Base-by-base conservation (phyloP, 257 asterid genomes). In the Przewalskia tangutica region DNA sequence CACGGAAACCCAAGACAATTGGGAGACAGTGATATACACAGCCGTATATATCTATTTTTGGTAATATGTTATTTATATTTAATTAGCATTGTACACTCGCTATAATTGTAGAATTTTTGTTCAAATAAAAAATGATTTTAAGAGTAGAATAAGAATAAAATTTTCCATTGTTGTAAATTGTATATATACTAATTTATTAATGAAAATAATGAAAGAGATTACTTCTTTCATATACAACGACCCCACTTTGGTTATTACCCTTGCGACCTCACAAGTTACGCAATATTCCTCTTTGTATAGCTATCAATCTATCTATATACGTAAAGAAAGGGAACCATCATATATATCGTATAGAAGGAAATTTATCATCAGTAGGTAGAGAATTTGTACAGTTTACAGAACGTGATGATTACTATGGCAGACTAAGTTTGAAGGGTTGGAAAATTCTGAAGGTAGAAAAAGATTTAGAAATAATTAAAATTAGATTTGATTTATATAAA, bases 381-480 rank as follows among this genome's bases (percentile, higher is more conserved):
- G 38, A 38, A 17, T 38, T 60, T 50, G 84, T 75, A 75, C 62
- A 23, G 79, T 48, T 75, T 70, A 81, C 83, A 82, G 77, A 80
- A 56, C 23, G 73, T 84, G 84, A 90, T 91, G 89, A 87, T 92
- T 88, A 81, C 80, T 62, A 46, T 84, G 76, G 82, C 85, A 68
- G 85, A 87, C 89, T 83, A 83, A 32, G 70, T 44, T 60, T 53
- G 51, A 54, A 40, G 18, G 80, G 77, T 77, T 73, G 66, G 85
- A 23, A 23, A 73, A 79, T 53, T 14, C 51, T 81, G 56, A 77
- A 62, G 32, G 65, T 27, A 48, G 2, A 10, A 59, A n/a, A 51
- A 54, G 17, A 53, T 71, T 70, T 48, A 34, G 17, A 7, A 4
- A 48, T 46, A 44, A 81, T 58, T 84, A 64, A 5, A 27, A 27